Evolutionary conservation across 2,329 filamentous ascomycete genomes (phyloP).

Genomic region (Immersiporthe knoxdaviesiana): DNA sequence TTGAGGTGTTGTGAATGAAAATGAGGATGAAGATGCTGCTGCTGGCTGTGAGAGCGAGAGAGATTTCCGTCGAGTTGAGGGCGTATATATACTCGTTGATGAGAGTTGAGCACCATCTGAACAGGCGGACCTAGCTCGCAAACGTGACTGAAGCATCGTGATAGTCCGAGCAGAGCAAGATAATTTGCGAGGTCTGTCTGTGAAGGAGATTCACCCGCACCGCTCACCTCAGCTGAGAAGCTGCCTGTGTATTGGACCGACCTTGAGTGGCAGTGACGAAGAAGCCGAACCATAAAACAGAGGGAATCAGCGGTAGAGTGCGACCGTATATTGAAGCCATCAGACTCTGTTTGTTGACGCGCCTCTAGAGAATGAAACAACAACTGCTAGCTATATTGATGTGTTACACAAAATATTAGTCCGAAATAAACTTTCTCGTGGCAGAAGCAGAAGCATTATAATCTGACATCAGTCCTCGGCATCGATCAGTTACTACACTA

Average conservation of each 20-base stretch:
- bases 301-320: neutral
- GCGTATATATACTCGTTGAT: neutral
- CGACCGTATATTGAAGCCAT: neutral
- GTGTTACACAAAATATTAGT: neutral
- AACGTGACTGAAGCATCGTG: neutral
- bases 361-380: neutral
- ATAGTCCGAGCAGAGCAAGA: neutral
- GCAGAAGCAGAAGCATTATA: neutral
- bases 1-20: neutral
- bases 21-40: too few species aligned
- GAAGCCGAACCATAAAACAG: neutral
- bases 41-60: neutral
- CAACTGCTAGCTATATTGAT: neutral
- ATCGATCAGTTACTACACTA: neutral
- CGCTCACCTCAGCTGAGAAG: neutral
- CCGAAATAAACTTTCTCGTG: neutral
- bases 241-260: neutral
- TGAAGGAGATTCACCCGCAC: neutral
- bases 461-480: neutral
- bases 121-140: neutral
- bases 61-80: neutral
- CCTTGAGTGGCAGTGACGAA: neutral
- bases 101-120: neutral
- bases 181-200: neutral
- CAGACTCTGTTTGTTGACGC: neutral